phyloP scores from a whole-genome alignment of 192 early-diverging fungal genomes.

The Cetraspora pellucida region DNA sequence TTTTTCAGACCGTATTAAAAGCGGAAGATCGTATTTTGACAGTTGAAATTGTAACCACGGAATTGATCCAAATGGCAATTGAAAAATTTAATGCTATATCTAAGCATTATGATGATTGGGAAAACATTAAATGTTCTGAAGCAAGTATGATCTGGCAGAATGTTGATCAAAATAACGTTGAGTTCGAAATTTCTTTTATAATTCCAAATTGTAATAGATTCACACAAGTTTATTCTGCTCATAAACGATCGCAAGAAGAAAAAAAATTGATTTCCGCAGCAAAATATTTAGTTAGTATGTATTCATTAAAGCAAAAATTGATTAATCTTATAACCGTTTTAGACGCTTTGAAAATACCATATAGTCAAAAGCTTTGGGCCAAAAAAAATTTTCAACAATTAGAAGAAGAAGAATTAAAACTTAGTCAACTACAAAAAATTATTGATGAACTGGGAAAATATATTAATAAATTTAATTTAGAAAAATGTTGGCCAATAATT shows the following conservation, averaged over 20 bases:
- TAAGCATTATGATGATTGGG: slow-evolving; percentile 9
- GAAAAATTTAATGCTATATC: not conserved
- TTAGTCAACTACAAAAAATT: not conserved
- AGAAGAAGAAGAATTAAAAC: not conserved
- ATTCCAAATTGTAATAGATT: not conserved
- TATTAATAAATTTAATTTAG: not conserved
- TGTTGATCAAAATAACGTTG: slow-evolving; percentile 9
- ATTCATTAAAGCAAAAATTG: not conserved
- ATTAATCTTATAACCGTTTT: not conserved
- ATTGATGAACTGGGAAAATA: not conserved
- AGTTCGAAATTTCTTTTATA: not conserved
- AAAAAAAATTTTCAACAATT: not conserved
- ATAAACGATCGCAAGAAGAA: not conserved
- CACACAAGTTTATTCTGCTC: not conserved
- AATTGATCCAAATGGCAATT: not conserved
- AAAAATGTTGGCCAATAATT: slow-evolving; percentile 21
- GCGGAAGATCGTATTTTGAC: not conserved
- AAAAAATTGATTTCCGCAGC: not conserved
- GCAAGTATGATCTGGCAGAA: slow-evolving; percentile 8
- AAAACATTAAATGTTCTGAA: slow-evolving; percentile 9
- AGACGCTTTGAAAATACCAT: not conserved
- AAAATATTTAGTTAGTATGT: not conserved
- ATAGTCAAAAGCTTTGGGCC: not conserved
- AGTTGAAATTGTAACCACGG: not conserved
- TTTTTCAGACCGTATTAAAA: not conserved